These are phyloP conservation scores for Rhodamnia rubescens DNA, from an alignment of 345 rosid genomes.

Conservation along the genomic window DNA sequence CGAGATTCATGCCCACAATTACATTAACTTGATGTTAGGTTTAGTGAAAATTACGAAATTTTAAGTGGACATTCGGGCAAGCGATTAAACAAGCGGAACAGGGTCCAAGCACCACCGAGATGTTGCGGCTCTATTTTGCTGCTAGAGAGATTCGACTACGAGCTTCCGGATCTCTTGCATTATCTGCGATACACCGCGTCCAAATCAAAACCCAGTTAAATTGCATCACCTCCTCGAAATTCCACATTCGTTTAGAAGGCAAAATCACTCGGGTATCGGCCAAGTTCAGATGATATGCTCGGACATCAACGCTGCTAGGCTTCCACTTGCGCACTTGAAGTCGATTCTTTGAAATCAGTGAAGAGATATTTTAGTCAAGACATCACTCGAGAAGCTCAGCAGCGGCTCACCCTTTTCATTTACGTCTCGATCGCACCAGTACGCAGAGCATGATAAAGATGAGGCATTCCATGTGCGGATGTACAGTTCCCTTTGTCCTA, in stretches of 20 bases:
- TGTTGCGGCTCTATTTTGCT: not conserved
- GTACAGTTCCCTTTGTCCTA: not conserved
- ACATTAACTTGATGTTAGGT: not conserved
- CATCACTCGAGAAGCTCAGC: not conserved
- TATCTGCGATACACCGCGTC: not conserved
- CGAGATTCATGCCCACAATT: not conserved
- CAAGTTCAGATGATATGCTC: not conserved
- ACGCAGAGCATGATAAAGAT: not conserved
- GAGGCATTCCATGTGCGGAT: not conserved
- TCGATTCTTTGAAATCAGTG: not conserved
- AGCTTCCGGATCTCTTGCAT: not conserved
- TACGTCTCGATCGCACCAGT: not conserved
- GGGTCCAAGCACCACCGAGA: not conserved
- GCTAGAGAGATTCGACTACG: not conserved
- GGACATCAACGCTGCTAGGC: not conserved
- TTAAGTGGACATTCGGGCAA: not conserved
- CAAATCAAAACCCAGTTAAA: not conserved
- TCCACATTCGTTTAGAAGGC: not conserved
- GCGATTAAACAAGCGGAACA: not conserved
- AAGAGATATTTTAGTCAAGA: not conserved
- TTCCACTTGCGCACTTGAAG: not conserved
- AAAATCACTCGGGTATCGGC: not conserved
- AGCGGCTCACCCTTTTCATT: not conserved
- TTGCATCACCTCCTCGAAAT: not conserved
- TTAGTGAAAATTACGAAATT: not conserved